Base-by-base conservation (phyloP, 805 yeast genomes). In the Starmerella etchellsii region DNA sequence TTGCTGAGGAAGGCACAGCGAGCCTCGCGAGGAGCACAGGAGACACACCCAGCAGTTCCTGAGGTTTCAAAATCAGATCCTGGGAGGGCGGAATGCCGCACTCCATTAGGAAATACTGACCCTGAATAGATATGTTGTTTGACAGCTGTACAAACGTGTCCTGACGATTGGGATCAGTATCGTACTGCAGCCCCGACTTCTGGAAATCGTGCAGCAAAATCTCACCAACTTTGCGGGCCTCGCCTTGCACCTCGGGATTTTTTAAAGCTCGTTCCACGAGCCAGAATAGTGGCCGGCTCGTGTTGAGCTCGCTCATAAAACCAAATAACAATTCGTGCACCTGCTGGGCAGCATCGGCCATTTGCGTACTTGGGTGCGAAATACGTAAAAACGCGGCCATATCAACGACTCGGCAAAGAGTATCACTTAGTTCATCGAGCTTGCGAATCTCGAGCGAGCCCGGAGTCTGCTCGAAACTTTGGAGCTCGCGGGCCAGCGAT, bases 311-410 rank as follows among this genome's bases (percentile, higher is more conserved):
- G 59, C 85, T 91, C 98, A 91, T 91, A 59, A 78, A 87, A 54
- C 85, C 94, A 59, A 79, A 88, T 81, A 88, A 74, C 48, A 74
- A 67, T 51, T 83, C 93, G 56, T 88, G 95, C 28, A 91, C 80
- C 33, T 71, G 69, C 54, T 88, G 94, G 1, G 98, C 95, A 1
- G 85, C 87, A 30, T 67, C 68, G 10, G 80, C 68, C 69, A 82
- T 84, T 15, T 65, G 60, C 37, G 65, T 65, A 48, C 77, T 71
- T 1, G 97, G 96, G 56, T 88, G 97, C 1, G 79, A 76, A 20
- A 84, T 85, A 35, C 97, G 66, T 23, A 91, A 74, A 62, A 88
- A 88, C 52, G 87, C 97, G 28, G 95, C 88, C 37, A 88, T 70
- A 60, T 91, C 98, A 31, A 91, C 87, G 5, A 84, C 96, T 42